Evolutionary conservation across 345 rosid genomes (phyloP).

Genomic region (Pseudoturritis turrita): DNA sequence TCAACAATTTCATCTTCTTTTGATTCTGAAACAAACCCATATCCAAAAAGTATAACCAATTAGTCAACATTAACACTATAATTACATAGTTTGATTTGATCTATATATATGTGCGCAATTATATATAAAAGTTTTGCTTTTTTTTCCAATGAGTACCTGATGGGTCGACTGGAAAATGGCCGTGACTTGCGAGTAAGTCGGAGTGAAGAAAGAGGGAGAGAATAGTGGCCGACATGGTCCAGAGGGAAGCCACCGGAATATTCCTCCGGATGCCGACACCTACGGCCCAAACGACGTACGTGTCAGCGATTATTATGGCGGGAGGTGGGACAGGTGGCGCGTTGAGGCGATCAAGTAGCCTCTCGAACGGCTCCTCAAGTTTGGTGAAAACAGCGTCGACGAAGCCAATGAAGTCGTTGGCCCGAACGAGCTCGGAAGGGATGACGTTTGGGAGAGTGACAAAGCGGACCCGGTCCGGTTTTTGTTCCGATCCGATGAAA

Average conservation of each 20-base stretch:
- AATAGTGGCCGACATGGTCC: slow-evolving; percentile 39
- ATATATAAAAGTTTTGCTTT: not conserved
- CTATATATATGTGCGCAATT: no score
- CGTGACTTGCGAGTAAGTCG: slow-evolving; percentile 21
- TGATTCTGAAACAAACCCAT: not conserved
- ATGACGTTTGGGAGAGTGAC: slow-evolving; percentile 23
- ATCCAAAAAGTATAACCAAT: not conserved
- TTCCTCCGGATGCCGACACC: slow-evolving; percentile 36
- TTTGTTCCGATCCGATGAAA: slow-evolving; percentile 37
- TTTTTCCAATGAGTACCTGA: slow-evolving; percentile 21
- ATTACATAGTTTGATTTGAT: no score
- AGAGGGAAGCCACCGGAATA: slow-evolving; percentile 52
- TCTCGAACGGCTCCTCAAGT: slow-evolving; percentile 41
- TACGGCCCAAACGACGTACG: slow-evolving; percentile 32
- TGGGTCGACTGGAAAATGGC: slow-evolving; percentile 25
- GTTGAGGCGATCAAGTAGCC: slow-evolving; percentile 35
- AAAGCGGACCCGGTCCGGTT: slow-evolving; percentile 34
- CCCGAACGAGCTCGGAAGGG: slow-evolving; percentile 27
- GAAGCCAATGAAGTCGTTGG: slow-evolving; percentile 18
- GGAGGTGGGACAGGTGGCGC: slow-evolving; percentile 29
- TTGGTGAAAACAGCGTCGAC: slow-evolving; percentile 6
- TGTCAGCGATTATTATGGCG: slow-evolving; percentile 34
- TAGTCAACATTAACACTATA: no score
- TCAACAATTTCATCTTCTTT: slow-evolving; percentile 33
- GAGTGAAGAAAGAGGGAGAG: slow-evolving; percentile 31